Evolutionary conservation across 441 rosid species (phyloP), one percentile per base, ranked within the genome.

Genomic region (Eruca vesicaria): DNA sequence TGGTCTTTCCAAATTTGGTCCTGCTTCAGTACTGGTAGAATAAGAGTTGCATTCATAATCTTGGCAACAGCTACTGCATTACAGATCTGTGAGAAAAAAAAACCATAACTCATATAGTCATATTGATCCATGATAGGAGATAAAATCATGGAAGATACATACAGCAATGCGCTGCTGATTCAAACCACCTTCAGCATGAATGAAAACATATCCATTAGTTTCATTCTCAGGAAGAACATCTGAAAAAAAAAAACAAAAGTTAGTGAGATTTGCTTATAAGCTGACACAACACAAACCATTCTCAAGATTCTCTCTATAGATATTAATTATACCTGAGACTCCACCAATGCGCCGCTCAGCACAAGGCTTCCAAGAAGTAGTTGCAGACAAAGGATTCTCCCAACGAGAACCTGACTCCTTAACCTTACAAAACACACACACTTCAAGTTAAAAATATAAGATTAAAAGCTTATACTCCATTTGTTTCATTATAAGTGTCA

Each of bases 1-100:
- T 92, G 97, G 81, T 96, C 99, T 78, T 96, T 93, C 99, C 99
- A 93, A 75, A 96, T 93, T 83, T 96, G 99, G 78, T 96, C 99
- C 82, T 96, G 98, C 93, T 96, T 96, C 81, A 96, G 78, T 58
- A 96, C 99, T 60, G 99, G 98, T 71, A 96, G 86, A 79, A 96
- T 96, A 75, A 96, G 90, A 68, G 98, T 93, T 55, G 98, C 98
- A 83, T 96, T 93, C 98, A 96, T 74, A 82, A 96, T 96, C 84
- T 91, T 96, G 50, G 99, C 98, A 73, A 96, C 99, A 59, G 97
- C 99, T 71, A 96, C 99, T 0, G 99, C 99, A 87, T 96, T 96
- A 84, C 99, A 93, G 74, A 96, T 96, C 99, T 93, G 88, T 82
- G 38, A 41, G 61, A 6, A 1, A 36, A 66, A 16, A 0, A 10